These are phyloP conservation scores for Gossypium davidsonii DNA, from an alignment of 441 rosid genomes.

Conservation along the genomic window DNA sequence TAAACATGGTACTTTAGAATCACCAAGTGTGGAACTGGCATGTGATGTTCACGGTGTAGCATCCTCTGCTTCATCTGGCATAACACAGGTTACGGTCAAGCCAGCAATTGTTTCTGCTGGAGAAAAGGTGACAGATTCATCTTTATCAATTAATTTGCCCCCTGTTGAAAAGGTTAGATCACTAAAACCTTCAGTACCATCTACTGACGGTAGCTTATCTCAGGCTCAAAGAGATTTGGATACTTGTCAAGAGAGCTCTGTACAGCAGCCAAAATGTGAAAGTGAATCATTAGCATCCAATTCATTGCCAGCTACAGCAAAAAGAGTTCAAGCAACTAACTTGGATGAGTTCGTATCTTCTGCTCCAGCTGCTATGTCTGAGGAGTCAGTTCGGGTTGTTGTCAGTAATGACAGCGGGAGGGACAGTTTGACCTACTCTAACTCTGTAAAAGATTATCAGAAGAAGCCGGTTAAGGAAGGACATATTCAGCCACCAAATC, in stretches of 20 bases:
- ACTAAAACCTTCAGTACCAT: conserved; percentile 29
- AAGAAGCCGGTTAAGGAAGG: conserved; percentile 44
- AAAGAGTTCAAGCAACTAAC: conserved; percentile 27
- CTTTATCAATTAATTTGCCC: conserved; percentile 22
- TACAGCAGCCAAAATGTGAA: conserved; percentile 30
- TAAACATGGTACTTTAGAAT: conserved; percentile 35
- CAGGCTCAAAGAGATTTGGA: conserved; percentile 32
- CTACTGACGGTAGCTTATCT: conserved; percentile 32
- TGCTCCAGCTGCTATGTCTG: conserved; percentile 22
- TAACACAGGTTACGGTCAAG: conserved; percentile 47
- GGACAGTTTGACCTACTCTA: conserved; percentile 42
- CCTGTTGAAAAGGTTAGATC: conserved; percentile 39
- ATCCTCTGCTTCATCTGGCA: conserved; percentile 34
- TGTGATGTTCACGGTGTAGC: conserved; percentile 35
- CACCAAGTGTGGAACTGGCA: conserved; percentile 31
- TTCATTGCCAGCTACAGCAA: conserved; percentile 26
- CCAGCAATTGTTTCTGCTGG: conserved; percentile 35
- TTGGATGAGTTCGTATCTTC: conserved; percentile 20
- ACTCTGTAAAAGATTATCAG: conserved; percentile 50
- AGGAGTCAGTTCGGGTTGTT: conserved; percentile 22
- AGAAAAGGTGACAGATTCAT: conserved; percentile 21
- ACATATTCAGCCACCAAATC: conserved; percentile 28
- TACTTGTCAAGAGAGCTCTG: conserved; percentile 32
- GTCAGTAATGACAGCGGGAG: conserved; percentile 27
- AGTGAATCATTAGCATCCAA: conserved; percentile 31